Evolutionary conservation across 129 eudicot genomes (phyloP), one percentile per base, ranked within the genome.

Genomic region (Centaurea solstitialis): DNA sequence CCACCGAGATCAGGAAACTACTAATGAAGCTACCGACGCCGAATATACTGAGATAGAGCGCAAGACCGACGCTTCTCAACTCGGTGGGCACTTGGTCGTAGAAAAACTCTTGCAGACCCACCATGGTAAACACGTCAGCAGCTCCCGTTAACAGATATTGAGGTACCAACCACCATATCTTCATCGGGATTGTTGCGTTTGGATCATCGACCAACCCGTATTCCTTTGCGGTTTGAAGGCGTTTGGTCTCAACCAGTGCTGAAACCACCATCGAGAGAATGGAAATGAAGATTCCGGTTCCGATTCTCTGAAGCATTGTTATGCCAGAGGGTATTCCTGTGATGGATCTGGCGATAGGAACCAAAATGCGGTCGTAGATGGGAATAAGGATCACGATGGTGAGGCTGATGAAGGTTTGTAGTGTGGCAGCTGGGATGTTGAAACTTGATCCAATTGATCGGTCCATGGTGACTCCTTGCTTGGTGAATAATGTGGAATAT

Each of bases 31-130:
- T 82, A 40, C 98, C 98, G 5, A 91, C 84, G 41, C 98, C 98
- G 5, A 86, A 75, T 39, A 89, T 79, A 71, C 94, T 91, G 24
- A 89, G 80, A 78, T 73, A 91, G 5, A 91, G 78, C 10, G 98
- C 88, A 9, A 89, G 38, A 30, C 97, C 98, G 13, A 93, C 70
- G 76, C 92, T 85, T 69, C 82, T 89, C 80, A 93, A 21, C 61
- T 88, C 93, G 64, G 75, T 67, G 4, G 97, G 94, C 21, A 91
- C 89, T 45, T 91, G 89, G 53, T 89, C 97, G 76, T 93, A 93
- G 76, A 93, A 91, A 61, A 88, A 81, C 66, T 93, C 97, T 81
- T 93, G 98, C 86, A 94, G 30, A 2, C 98, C 98, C 18, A 94
- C 86, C 87, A 85, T 73, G 5, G 93, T 76, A 65, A 91, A 87